Evolutionary conservation across 1,284 basidiomycete species (phyloP).

Genomic region (Ceratobasidium sp.): DNA sequence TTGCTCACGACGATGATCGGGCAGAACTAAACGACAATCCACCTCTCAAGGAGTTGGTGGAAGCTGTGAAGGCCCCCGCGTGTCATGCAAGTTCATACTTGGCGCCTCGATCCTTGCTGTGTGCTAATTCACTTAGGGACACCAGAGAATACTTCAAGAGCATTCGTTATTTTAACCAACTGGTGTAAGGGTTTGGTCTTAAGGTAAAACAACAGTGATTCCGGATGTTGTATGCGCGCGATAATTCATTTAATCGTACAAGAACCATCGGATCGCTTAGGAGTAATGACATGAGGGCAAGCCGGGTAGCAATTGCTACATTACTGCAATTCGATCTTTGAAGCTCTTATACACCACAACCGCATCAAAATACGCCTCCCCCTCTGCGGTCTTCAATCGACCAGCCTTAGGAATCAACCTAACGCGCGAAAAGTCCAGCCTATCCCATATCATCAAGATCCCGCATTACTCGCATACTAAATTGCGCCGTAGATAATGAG

Average conservation of each 20-base stretch:
- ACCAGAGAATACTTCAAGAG: constrained; percentile 39
- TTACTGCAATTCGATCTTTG: constrained; percentile 53
- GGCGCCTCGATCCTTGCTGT: not conserved
- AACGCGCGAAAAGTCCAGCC: too few relatives aligned
- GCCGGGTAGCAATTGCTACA: too few relatives aligned
- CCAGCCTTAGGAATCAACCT: constrained; percentile 91
- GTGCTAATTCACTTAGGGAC: not conserved
- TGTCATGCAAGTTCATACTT: constrained; percentile 6
- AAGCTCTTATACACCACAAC: constrained; percentile 89
- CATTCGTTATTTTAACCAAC: constrained; percentile 33
- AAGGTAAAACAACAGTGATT: not conserved
- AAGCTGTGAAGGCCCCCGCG: constrained; percentile 41
- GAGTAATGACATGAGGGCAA: too few relatives aligned
- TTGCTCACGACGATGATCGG: constrained; percentile 40
- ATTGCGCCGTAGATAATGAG: too few relatives aligned
- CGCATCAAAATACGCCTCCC: constrained; percentile 91
- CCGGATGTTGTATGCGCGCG: not conserved
- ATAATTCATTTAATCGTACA: too few relatives aligned
- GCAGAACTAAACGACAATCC: constrained; percentile 28
- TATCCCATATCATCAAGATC: too few relatives aligned
- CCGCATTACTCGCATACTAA: too few relatives aligned
- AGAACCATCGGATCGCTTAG: too few relatives aligned
- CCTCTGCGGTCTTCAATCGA: constrained; percentile 72
- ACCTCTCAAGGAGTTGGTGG: constrained; percentile 36
- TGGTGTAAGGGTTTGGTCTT: not conserved